Conservation (phyloP, 2,329 filamentous ascomycete species). For the Cercospora sp. region DNA sequence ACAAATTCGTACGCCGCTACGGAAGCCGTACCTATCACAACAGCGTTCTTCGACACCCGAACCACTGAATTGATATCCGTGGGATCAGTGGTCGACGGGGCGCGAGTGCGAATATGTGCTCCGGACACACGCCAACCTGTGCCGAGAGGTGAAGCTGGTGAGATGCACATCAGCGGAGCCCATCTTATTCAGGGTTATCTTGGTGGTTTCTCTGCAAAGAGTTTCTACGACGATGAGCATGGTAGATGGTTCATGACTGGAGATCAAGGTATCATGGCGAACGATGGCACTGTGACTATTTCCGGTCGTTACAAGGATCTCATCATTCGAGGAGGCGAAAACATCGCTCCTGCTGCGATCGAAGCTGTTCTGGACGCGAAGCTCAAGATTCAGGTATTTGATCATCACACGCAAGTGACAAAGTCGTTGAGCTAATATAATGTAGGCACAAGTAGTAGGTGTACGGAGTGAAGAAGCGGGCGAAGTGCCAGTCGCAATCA, state of each 20-base stretch:
- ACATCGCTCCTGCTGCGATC: slow-evolving; percentile 21
- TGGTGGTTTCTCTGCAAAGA: neutral
- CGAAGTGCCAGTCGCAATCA: slow-evolving; percentile 26
- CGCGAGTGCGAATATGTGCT: slow-evolving; percentile 9
- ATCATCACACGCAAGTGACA: no score
- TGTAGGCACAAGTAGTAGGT: slow-evolving; percentile 24
- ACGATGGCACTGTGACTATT: slow-evolving; percentile 9
- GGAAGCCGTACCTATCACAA: neutral
- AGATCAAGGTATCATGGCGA: slow-evolving; percentile 20
- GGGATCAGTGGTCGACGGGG: neutral
- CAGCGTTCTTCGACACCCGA: neutral
- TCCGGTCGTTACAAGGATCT: slow-evolving; percentile 23
- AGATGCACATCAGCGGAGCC: slow-evolving; percentile 15
- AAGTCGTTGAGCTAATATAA: neutral
- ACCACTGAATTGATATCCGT: neutral
- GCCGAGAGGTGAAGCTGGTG: slow-evolving; percentile 17
- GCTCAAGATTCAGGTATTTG: neutral
- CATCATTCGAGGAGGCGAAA: slow-evolving; percentile 23
- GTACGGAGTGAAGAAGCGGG: slow-evolving; percentile 20
- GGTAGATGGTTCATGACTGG: slow-evolving; percentile 22
- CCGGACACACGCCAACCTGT: slow-evolving; percentile 13
- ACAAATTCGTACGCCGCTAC: slow-evolving; percentile 2
- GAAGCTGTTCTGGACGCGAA: slow-evolving; percentile 10
- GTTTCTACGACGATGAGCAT: slow-evolving; percentile 15
- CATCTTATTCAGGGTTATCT: slow-evolving; percentile 18